Evolutionary conservation across 2,329 filamentous ascomycete genomes (phyloP).

Genomic region (Colletotrichum truncatum): DNA sequence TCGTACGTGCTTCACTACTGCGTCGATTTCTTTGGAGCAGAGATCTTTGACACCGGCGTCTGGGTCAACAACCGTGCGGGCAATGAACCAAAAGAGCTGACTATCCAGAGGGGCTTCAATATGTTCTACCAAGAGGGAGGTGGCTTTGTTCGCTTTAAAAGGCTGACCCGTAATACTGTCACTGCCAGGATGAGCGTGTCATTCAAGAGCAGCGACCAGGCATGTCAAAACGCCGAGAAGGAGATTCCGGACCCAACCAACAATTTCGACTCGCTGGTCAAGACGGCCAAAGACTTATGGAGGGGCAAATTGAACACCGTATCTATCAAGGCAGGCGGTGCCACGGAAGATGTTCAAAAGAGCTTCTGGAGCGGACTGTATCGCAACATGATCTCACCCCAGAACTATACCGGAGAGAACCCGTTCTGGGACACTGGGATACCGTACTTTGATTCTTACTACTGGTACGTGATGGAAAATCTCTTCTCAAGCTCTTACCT

Average conservation of each 20-base stretch:
- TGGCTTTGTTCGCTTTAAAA: conserved; percentile 64
- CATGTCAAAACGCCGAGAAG: conserved; percentile 68
- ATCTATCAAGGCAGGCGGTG: conserved; percentile 56
- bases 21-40: conserved; percentile 62
- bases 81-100: conserved; percentile 46
- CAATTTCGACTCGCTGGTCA: conserved; percentile 61
- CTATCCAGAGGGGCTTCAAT: conserved; percentile 51
- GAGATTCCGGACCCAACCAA: conserved; percentile 57
- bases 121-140: conserved; percentile 55
- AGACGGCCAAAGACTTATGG: conserved; percentile 63
- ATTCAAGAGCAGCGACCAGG: conserved; percentile 69
- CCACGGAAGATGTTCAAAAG: conserved; percentile 59
- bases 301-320: conserved; percentile 64
- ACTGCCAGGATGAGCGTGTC: conserved; percentile 70
- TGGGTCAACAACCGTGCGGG: conserved; percentile 51
- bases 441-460: conserved; percentile 69
- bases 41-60: conserved; percentile 44
- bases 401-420: conserved; percentile 74
- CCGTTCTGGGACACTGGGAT: conserved; percentile 68
- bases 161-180: conserved; percentile 54
- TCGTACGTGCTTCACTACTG: conserved; percentile 68
- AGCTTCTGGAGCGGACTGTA: conserved; percentile 72
- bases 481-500: background rate
- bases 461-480: conserved; percentile 37
- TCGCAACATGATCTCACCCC: conserved; percentile 68